These are phyloP conservation scores for Helicocarpus griseus DNA, from an alignment of 2,329 filamentous ascomycete species.

Conservation along the genomic window DNA sequence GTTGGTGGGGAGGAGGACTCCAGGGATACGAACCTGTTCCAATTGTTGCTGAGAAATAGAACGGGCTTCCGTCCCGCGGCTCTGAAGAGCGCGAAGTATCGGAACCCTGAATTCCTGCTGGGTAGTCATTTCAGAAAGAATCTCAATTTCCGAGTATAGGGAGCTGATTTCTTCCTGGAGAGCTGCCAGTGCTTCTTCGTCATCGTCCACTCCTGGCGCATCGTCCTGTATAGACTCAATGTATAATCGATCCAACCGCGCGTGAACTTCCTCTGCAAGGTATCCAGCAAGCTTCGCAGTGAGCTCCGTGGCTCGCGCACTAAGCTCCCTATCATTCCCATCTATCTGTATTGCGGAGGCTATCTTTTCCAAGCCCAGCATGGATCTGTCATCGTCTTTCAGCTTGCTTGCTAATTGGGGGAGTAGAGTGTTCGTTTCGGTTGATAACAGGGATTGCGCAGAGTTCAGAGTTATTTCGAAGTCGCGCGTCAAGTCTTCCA, in stretches of 20 bases:
- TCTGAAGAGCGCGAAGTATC: slow-evolving; percentile 27
- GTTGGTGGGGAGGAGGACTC: slow-evolving; percentile 15
- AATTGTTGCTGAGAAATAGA: slow-evolving; percentile 24
- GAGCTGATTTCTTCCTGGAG: slow-evolving; percentile 30
- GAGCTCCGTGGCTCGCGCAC: slow-evolving; percentile 22
- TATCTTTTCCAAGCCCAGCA: slow-evolving; percentile 23
- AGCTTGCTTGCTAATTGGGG: slow-evolving; percentile 23
- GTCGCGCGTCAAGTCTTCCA: slow-evolving; percentile 25
- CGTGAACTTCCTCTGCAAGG: slow-evolving; percentile 28
- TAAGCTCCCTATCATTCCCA: slow-evolving; percentile 20
- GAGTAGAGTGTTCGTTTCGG: slow-evolving; percentile 26
- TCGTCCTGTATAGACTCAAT: slow-evolving; percentile 17
- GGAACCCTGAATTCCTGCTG: slow-evolving; percentile 34
- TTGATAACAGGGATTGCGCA: slow-evolving; percentile 22
- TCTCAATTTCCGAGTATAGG: slow-evolving; percentile 30
- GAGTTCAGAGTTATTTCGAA: slow-evolving; percentile 23
- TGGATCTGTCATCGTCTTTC: slow-evolving; percentile 28
- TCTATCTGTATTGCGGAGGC: slow-evolving; percentile 20
- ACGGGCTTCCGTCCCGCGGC: slow-evolving; percentile 21
- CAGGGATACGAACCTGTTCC: slow-evolving; percentile 21
- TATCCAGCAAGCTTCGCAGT: slow-evolving; percentile 22
- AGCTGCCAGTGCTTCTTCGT: slow-evolving; percentile 12
- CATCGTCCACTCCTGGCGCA: not conserved
- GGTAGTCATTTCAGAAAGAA: slow-evolving; percentile 33
- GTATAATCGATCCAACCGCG: slow-evolving; percentile 32